Conservation (phyloP, 371 early-diverging fungal species). For the Sporodiniella umbellata region DNA sequence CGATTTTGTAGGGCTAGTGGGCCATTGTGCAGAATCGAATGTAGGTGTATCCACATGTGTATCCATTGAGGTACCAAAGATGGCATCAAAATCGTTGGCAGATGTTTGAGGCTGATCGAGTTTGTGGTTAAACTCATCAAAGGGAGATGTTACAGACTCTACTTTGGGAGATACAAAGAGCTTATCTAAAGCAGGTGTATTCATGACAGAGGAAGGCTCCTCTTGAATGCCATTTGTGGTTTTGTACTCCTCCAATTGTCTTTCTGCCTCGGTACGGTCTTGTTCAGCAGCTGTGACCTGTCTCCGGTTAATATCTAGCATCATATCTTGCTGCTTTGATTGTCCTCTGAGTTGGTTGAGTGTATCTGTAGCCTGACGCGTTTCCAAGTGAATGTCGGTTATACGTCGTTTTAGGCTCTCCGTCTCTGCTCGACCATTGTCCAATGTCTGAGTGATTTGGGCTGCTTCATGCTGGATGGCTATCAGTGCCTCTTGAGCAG, state of each 20-base stretch:
- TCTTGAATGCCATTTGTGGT: slow-evolving; percentile 6
- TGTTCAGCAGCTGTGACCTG: slow-evolving; percentile 51
- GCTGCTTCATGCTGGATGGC: slow-evolving; percentile 27
- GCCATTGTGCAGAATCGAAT: slow-evolving; percentile 26
- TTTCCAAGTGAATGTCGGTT: slow-evolving; percentile 40
- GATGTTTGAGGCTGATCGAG: no score
- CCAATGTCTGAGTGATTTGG: slow-evolving; percentile 26
- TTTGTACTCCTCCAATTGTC: slow-evolving; percentile 36
- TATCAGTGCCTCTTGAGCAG: slow-evolving; percentile 26
- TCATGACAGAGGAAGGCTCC: slow-evolving; percentile 2
- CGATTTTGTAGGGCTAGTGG: slow-evolving; percentile 14
- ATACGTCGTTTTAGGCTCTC: slow-evolving; percentile 32
- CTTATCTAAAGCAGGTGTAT: slow-evolving; percentile 17
- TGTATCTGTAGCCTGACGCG: slow-evolving; percentile 15
- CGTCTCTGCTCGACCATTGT: slow-evolving; percentile 36
- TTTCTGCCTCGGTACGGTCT: slow-evolving; percentile 37
- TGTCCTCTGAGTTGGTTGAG: slow-evolving; percentile 32
- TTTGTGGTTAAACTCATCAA: slow-evolving; percentile 7
- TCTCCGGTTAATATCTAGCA: slow-evolving; percentile 45
- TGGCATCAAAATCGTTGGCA: slow-evolving; percentile 38
- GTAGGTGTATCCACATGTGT: slow-evolving; percentile 5
- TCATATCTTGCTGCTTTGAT: slow-evolving; percentile 42
- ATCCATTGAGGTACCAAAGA: slow-evolving; percentile 27
- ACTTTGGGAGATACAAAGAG: slow-evolving; percentile 11
- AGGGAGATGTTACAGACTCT: slow-evolving; percentile 9